Evolutionary conservation across 2,329 filamentous ascomycete genomes (phyloP).

Genomic region (Fusarium falciforme): DNA sequence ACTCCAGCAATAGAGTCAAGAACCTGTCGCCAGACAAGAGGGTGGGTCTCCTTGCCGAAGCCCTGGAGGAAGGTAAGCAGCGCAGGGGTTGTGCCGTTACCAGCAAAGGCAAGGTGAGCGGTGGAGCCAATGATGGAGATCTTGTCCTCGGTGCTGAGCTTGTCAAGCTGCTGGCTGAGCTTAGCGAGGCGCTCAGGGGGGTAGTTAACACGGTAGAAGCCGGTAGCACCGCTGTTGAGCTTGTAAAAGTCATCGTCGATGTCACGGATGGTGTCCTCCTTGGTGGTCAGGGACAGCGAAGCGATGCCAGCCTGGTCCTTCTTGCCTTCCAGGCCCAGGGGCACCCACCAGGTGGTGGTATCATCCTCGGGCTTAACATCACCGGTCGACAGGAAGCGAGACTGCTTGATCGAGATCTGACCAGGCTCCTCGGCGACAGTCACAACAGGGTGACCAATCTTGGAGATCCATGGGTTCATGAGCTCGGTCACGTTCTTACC

Average conservation of each 20-base stretch:
- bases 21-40: conserved; percentile 90
- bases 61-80: conserved; percentile 86
- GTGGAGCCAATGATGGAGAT: conserved; percentile 93
- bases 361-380: conserved; percentile 94
- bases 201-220: conserved; percentile 94
- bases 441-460: conserved; percentile 93
- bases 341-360: conserved; percentile 94
- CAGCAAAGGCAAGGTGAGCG: conserved; percentile 87
- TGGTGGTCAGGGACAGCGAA: conserved; percentile 76
- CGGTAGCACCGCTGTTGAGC: conserved; percentile 88
- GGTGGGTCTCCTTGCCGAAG: conserved; percentile 85
- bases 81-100: conserved; percentile 83
- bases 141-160: conserved; percentile 86
- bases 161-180: conserved; percentile 80
- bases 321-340: conserved; percentile 85
- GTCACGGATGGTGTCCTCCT: conserved; percentile 79
- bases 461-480: conserved; percentile 95
- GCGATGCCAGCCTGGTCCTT: conserved; percentile 71
- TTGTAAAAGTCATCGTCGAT: conserved; percentile 89
- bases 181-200: conserved; percentile 84
- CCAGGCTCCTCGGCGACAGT: conserved; percentile 86
- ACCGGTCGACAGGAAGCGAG: conserved; percentile 89
- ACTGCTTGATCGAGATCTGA: conserved; percentile 85
- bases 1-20: conserved; percentile 80
- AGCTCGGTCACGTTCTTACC: conserved; percentile 86